Evolutionary conservation across 176 grass and related monocot genomes (phyloP).

Genomic region (Carex littledalei): DNA sequence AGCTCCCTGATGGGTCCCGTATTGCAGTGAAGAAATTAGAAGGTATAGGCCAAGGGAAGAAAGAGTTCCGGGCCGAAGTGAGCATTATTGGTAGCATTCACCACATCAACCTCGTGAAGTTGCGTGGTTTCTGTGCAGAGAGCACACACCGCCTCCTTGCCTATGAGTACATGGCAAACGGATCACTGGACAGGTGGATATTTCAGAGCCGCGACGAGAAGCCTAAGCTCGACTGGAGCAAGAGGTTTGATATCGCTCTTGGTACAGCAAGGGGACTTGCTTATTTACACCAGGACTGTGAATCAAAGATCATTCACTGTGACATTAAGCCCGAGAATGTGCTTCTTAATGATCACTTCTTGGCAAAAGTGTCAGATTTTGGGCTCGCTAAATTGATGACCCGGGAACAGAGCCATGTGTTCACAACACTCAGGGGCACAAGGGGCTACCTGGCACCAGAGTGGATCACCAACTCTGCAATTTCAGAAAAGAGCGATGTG

Average conservation of each 20-base stretch:
- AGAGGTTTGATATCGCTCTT: slow-evolving; percentile 71
- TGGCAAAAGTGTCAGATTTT: slow-evolving; percentile 92
- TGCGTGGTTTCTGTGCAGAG: slow-evolving; percentile 78
- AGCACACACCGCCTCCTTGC: slow-evolving; percentile 69
- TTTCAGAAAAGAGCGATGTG: slow-evolving; percentile 94
- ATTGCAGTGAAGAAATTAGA: slow-evolving; percentile 92
- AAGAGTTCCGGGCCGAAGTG: slow-evolving; percentile 89
- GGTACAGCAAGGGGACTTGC: slow-evolving; percentile 78
- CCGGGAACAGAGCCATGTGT: slow-evolving; percentile 95
- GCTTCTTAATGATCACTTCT: slow-evolving; percentile 72
- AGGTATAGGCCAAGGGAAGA: slow-evolving; percentile 91
- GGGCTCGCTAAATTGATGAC: slow-evolving; percentile 99
- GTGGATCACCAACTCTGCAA: slow-evolving; percentile 85
- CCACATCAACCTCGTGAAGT: slow-evolving; percentile 92
- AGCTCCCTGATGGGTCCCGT: slow-evolving; percentile 49
- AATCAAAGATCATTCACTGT: slow-evolving; percentile 87
- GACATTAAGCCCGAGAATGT: slow-evolving; percentile 99
- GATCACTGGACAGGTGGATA: slow-evolving; percentile 85
- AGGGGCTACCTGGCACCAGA: slow-evolving; percentile 87
- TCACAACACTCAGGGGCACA: slow-evolving; percentile 80
- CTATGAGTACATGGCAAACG: slow-evolving; percentile 90
- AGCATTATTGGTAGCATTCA: slow-evolving; percentile 93
- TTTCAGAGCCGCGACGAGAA: slow-evolving; percentile 31
- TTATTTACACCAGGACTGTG: slow-evolving; percentile 90
- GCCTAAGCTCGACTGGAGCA: slow-evolving; percentile 62